Base-by-base conservation (phyloP, 176 grass and related monocot species). In the Tillandsia fasciculata region DNA sequence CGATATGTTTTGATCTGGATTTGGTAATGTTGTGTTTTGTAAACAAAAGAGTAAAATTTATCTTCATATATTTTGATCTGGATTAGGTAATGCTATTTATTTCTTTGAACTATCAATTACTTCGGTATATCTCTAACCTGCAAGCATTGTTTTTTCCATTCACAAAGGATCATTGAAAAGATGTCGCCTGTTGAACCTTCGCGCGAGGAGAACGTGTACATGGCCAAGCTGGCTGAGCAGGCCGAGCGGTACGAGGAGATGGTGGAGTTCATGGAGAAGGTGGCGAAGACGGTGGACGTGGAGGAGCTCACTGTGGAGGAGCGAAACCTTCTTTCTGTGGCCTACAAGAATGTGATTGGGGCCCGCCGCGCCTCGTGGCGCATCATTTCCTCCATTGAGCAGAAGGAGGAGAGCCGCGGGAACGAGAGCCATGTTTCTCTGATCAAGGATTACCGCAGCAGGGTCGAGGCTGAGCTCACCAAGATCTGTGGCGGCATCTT, bases 261-360 rank as follows among this genome's bases (percentile, higher is more conserved):
- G 91, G 91, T 96, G 18, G 84, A 96, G 73, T 89, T 77, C 56
- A 96, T 96, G 91, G 87, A 90, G 84, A 96, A 90, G 81, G 91
- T 96, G 28, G 91, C 85, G 0, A 96, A 90, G 72, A 87, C 84
- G 11, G 83, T 87, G 48, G 86, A 90, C 65, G 67, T 73, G 3
- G 81, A 96, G 29, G 87, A 96, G 70, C 87, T 96, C 68, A 96
- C 91, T 12, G 84, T 90, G 1, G 91, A 96, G 82, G 91, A 96
- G 73, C 90, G 90, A 52, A 95, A 95, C 69, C 86, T 95, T 42
- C 33, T 42, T 42, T 42, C 33, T 42, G 33, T 96, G 51, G 91
- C 91, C 11, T 96, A 96, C 87, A 96, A 96, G 76, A 96, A 96
- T 76, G 81, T 96, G 27, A 96, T 96, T 23, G 91, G 91, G 17